phyloP scores from a whole-genome alignment of 306 rosid genomes.

The Prunus padus region DNA sequence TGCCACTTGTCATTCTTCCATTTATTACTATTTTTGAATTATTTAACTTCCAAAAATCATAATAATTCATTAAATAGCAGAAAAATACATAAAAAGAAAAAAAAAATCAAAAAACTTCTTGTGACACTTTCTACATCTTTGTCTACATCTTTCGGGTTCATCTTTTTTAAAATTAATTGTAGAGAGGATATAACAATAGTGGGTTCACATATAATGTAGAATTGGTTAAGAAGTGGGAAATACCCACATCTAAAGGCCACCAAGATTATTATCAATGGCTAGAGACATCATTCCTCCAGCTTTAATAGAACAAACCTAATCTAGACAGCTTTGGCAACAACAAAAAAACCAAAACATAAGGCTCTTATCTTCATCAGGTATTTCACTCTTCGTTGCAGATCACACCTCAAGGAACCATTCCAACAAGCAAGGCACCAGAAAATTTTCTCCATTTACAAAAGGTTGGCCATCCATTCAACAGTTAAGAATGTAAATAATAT shows the following conservation, averaged over 20 bases:
- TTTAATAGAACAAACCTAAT: constrained; percentile 62
- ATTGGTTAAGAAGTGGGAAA: constrained; percentile 39
- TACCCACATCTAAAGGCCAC: constrained; percentile 88
- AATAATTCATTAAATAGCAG: too few species aligned
- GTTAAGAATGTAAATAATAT: constrained; percentile 50
- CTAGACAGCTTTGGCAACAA: constrained; percentile 4
- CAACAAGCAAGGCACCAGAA: constrained; percentile 52
- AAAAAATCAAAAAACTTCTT: too few species aligned
- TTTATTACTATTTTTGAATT: too few species aligned
- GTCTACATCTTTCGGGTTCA: too few species aligned
- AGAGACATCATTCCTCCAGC: constrained; percentile 95
- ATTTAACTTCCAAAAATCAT: too few species aligned
- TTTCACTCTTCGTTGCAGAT: constrained; percentile 41
- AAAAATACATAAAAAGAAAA: too few species aligned
- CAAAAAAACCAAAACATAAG: constrained; percentile 13
- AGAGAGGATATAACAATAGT: too few species aligned
- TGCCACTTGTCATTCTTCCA: too few species aligned
- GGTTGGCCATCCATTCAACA: constrained; percentile 84
- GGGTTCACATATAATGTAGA: too few species aligned
- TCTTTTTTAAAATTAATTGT: too few species aligned
- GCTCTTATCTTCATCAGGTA: constrained; percentile 4
- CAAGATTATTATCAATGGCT: constrained; percentile 57
- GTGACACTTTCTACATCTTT: too few species aligned
- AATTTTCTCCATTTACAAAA: constrained; percentile 56
- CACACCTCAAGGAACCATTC: constrained; percentile 45